Evolutionary conservation across 169 alveolate species (phyloP).

Genomic region (Babesia ovata): DNA sequence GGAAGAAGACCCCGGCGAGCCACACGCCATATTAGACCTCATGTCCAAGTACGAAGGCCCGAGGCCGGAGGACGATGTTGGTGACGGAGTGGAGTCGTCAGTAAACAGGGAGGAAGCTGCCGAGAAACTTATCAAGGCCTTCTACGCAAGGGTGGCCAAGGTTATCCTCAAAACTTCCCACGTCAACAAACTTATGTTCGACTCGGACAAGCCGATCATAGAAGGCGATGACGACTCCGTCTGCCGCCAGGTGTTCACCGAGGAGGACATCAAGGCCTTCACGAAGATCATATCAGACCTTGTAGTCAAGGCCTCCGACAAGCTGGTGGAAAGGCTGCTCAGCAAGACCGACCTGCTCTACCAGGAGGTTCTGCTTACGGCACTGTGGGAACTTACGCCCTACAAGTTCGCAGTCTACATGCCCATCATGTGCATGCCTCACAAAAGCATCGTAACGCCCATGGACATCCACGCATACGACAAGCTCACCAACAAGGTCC

Average conservation of each 20-base stretch:
- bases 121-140: not conserved
- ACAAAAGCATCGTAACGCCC: slow-evolving; percentile 44
- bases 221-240: slow-evolving; percentile 21
- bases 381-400: slow-evolving; percentile 15
- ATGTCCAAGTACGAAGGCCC: slow-evolving; percentile 7
- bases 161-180: slow-evolving; percentile 34
- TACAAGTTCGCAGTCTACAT: slow-evolving; percentile 60
- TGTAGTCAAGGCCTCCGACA: slow-evolving; percentile 22
- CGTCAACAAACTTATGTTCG: slow-evolving; percentile 1
- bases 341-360: slow-evolving; percentile 25
- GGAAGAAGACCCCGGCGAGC: slow-evolving; percentile 64
- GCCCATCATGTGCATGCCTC: slow-evolving; percentile 64
- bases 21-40: slow-evolving; percentile 37
- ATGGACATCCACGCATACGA: slow-evolving; percentile 9
- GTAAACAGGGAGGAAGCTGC: not conserved
- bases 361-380: slow-evolving; percentile 50
- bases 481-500: slow-evolving; percentile 36
- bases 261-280: slow-evolving; percentile 39
- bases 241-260: slow-evolving; percentile 13
- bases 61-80: not conserved
- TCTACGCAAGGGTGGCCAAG: slow-evolving; percentile 21
- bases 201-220: not conserved
- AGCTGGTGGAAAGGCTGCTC: slow-evolving; percentile 10
- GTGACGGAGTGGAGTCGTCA: not conserved
- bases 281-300: slow-evolving; percentile 19